Conservation (phyloP, 495 filamentous ascomycete genomes). For the Penicillium subrubescens region DNA sequence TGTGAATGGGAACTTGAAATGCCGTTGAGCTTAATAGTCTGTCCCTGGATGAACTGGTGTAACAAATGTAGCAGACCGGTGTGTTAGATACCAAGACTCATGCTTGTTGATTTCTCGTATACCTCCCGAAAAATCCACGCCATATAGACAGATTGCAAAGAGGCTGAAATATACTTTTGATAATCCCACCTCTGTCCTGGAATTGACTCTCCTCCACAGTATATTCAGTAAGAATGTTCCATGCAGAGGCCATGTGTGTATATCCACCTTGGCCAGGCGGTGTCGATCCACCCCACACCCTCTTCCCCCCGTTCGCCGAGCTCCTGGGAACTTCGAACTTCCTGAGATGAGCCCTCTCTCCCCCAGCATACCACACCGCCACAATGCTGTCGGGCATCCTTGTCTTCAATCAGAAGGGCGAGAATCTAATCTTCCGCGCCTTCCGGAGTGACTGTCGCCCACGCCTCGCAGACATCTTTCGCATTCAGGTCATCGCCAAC, state of each 20-base stretch:
- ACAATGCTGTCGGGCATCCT: constrained; percentile 95
- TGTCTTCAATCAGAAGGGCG: constrained; percentile 99
- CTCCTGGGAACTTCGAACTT: constrained; percentile 19
- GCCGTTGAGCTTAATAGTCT: background rate
- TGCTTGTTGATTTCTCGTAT: background rate
- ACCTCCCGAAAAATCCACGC: background rate
- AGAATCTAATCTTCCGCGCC: constrained; percentile 98
- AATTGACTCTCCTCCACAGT: background rate
- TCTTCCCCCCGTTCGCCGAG: constrained; percentile 26
- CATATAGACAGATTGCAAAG: too few relatives aligned
- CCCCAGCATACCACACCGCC: constrained; percentile 16
- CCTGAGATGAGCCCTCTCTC: constrained; percentile 16
- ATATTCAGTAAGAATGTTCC: background rate
- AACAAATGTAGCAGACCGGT: background rate
- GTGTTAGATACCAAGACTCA: background rate
- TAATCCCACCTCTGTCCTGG: too few relatives aligned
- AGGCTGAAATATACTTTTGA: too few relatives aligned
- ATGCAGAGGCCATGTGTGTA: background rate
- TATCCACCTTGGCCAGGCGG: constrained; percentile 19
- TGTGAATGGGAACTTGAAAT: background rate
- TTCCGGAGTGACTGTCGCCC: constrained; percentile 98
- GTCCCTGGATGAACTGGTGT: background rate
- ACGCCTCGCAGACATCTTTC: constrained; percentile 96
- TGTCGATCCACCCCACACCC: constrained; percentile 35
- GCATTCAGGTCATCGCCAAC: constrained; percentile 99